phyloP scores from a whole-genome alignment of 2,329 filamentous ascomycete genomes.

The Diplocarpon mali region DNA sequence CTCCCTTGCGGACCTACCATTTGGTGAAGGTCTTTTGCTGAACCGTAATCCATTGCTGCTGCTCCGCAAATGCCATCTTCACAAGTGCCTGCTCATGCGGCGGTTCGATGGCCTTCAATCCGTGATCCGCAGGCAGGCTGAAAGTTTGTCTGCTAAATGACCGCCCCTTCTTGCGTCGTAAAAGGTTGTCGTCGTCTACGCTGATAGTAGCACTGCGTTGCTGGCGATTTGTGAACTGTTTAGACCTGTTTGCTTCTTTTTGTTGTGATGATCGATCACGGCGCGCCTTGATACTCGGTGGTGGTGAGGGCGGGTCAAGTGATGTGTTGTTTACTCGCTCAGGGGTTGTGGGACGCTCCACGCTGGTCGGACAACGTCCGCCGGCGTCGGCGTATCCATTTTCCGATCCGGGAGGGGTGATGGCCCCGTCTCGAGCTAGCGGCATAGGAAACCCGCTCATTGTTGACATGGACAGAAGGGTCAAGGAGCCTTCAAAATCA shows the following conservation, averaged over 20 bases:
- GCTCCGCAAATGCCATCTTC: slow-evolving; percentile 53
- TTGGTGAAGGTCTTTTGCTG: slow-evolving; percentile 99
- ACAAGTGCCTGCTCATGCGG: slow-evolving; percentile 26
- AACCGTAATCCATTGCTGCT: slow-evolving; percentile 63
- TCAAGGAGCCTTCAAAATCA: not conserved
- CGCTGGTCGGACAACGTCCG: slow-evolving; percentile 8
- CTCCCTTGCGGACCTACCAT: slow-evolving; percentile 47
- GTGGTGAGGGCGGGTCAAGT: slow-evolving; percentile 14
- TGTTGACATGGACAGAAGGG: not conserved
- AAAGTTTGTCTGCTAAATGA: slow-evolving; percentile 13
- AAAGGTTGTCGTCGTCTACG: slow-evolving; percentile 7
- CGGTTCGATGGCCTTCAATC: slow-evolving; percentile 23
- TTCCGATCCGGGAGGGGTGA: slow-evolving; percentile 3
- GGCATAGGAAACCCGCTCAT: not conserved
- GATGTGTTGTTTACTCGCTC: slow-evolving; percentile 15
- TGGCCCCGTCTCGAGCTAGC: slow-evolving; percentile 1
- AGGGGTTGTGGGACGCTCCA: slow-evolving; percentile 1
- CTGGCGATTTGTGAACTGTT: slow-evolving; percentile 20
- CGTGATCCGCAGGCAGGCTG: slow-evolving; percentile 21
- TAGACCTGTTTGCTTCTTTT: slow-evolving; percentile 21
- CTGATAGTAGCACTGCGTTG: slow-evolving; percentile 18
- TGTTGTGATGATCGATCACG: slow-evolving; percentile 19
- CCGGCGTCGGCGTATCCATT: not conserved
- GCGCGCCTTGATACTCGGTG: slow-evolving; percentile 15
- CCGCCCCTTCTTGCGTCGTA: slow-evolving; percentile 12